Percentiles rank a stretch among this genome's conserved stretches.
phyloP scores from a whole-genome alignment of 2,329 filamentous ascomycete species.

The Trichoderma aggressivum region DNA sequence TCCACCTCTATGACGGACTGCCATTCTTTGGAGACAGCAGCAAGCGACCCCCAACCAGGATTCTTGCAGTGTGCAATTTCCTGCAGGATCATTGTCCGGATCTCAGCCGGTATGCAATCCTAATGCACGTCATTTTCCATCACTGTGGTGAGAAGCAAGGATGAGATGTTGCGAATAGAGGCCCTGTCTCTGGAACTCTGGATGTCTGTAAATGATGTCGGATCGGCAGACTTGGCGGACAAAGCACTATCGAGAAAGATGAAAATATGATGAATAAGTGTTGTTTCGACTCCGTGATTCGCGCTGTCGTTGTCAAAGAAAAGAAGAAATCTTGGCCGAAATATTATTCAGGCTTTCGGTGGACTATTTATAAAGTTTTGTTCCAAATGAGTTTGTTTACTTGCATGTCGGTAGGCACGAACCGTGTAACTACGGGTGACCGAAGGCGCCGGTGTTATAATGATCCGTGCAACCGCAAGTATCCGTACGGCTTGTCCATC shows the following conservation, averaged over 20 bases:
- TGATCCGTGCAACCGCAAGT: neutral
- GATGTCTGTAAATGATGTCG: neutral
- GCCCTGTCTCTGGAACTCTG: neutral
- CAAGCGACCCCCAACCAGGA: neutral
- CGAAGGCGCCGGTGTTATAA: neutral
- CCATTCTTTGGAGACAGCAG: neutral
- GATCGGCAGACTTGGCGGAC: neutral
- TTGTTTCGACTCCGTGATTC: neutral
- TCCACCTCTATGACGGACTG: neutral
- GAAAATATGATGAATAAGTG: neutral
- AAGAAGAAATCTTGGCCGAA: neutral
- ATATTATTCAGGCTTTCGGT: neutral
- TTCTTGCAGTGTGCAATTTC: neutral
- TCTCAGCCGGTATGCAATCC: neutral
- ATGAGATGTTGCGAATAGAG: neutral
- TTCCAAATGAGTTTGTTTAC: neutral
- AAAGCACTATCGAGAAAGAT: neutral
- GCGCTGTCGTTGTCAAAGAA: neutral
- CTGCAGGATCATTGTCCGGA: neutral
- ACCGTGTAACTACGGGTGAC: neutral
- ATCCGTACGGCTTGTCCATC: neutral
- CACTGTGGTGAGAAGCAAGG: neutral
- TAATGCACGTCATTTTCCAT: neutral
- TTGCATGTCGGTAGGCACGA: neutral
- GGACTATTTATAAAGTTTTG: neutral